phyloP scores from a whole-genome alignment of 1,139 yeast genomes.

The Arxiozyma telluris region DNA sequence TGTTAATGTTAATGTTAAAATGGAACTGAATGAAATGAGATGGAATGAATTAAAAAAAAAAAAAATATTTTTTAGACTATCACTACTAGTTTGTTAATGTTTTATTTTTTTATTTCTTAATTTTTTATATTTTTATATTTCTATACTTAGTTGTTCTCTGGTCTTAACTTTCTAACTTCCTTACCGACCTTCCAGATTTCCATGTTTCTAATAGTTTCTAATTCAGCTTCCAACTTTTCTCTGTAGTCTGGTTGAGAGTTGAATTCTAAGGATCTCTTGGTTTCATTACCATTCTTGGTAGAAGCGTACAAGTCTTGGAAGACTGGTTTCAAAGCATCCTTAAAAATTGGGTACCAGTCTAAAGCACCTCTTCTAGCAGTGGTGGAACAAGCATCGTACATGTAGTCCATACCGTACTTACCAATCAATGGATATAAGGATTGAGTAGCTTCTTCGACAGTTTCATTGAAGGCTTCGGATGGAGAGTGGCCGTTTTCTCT shows the following conservation, averaged over 20 bases:
- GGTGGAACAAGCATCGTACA: constrained; percentile 99
- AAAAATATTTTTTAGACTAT: too few species aligned
- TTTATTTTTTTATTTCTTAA: not conserved
- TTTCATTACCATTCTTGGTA: constrained; percentile 93
- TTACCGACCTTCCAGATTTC: constrained; percentile 99
- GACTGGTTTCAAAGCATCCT: constrained; percentile 97
- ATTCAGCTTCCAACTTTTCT: constrained; percentile 89
- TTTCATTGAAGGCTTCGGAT: constrained; percentile 99
- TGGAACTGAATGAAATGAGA: not conserved
- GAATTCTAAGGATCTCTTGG: constrained; percentile 95
- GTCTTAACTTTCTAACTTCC: constrained; percentile 99
- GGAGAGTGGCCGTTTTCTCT: constrained; percentile 99
- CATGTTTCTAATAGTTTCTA: constrained; percentile 86
- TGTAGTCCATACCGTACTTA: constrained; percentile 99
- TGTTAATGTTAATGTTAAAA: not conserved
- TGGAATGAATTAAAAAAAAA: not conserved
- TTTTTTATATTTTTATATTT: not conserved
- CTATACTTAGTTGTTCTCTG: constrained; percentile 75
- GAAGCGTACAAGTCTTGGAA: constrained; percentile 92
- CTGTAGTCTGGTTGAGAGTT: constrained; percentile 98
- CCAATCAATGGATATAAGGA: constrained; percentile 98
- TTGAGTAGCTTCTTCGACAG: constrained; percentile 99
- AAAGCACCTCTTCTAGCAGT: constrained; percentile 99
- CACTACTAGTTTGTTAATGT: too few species aligned
- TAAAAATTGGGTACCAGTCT: constrained; percentile 99